phyloP scores from a whole-genome alignment of 176 grass and related monocot genomes.

The Eragrostis curvula region DNA sequence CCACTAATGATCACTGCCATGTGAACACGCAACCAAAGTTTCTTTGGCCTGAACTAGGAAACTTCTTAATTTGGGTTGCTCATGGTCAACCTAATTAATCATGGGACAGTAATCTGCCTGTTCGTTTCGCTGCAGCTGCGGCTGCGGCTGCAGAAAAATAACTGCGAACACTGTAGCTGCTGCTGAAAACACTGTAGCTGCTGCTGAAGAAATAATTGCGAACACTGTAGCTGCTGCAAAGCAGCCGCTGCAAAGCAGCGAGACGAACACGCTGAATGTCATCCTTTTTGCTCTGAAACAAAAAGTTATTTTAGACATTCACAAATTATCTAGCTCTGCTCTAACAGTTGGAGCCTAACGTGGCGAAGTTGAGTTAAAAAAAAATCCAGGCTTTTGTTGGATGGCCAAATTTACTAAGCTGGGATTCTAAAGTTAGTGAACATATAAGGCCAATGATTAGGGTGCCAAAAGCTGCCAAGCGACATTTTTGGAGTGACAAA shows the following conservation, averaged over 20 bases:
- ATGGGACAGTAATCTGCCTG: neutral
- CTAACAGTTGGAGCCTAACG: neutral
- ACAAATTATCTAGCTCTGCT: neutral
- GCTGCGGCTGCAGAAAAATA: too few species aligned
- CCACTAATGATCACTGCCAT: neutral
- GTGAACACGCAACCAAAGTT: neutral
- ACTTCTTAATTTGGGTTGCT: neutral
- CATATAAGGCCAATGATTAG: neutral
- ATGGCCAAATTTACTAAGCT: neutral
- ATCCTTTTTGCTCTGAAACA: neutral
- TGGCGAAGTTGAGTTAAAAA: neutral
- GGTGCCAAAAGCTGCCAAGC: neutral
- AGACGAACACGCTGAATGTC: too few species aligned
- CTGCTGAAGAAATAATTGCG: too few species aligned
- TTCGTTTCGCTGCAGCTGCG: too few species aligned
- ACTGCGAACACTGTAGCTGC: too few species aligned
- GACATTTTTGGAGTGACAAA: neutral
- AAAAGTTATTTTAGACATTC: neutral
- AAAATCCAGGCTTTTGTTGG: neutral
- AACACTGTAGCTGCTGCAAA: too few species aligned
- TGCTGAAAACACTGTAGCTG: too few species aligned
- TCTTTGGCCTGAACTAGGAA: neutral
- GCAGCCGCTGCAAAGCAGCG: too few species aligned
- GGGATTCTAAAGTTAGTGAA: neutral
- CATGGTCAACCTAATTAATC: constrained; percentile 4